Conservation (phyloP, 2,329 filamentous ascomycete genomes). For the Raffaelea albimanens region DNA sequence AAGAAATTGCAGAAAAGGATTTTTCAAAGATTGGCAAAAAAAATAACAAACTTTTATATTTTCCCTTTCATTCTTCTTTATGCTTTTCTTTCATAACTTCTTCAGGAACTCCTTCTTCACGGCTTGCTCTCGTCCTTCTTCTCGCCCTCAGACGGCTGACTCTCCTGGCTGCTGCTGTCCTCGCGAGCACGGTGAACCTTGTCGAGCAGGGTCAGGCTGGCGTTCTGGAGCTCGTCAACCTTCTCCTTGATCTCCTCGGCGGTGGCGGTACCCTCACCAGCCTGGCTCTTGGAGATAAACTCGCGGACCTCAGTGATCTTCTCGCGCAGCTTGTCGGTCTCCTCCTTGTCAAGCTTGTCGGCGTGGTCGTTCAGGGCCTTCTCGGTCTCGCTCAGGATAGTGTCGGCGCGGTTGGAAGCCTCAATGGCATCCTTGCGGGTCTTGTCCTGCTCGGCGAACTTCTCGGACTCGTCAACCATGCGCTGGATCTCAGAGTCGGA, state of each 20-base stretch:
- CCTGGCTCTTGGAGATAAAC: slow-evolving; percentile 88
- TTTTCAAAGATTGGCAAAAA: no score
- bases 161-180: slow-evolving; percentile 40
- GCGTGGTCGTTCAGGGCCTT: slow-evolving; percentile 96
- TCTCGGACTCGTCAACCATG: slow-evolving; percentile 98
- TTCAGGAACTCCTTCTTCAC: slow-evolving; percentile 21
- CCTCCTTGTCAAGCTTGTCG: slow-evolving; percentile 92
- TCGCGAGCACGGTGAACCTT: slow-evolving; percentile 98
- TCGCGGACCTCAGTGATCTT: slow-evolving; percentile 82
- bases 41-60: no score
- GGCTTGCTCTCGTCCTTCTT: slow-evolving; percentile 69
- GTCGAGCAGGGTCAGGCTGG: slow-evolving; percentile 93
- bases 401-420: slow-evolving; percentile 94
- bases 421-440: slow-evolving; percentile 94
- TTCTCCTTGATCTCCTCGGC: slow-evolving; percentile 95
- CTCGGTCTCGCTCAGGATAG: slow-evolving; percentile 93
- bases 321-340: slow-evolving; percentile 87
- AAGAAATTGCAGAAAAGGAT: no score
- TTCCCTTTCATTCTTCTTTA: no score
- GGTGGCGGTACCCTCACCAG: slow-evolving; percentile 77
- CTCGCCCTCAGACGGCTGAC: slow-evolving; percentile 52
- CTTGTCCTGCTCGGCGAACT: slow-evolving; percentile 90
- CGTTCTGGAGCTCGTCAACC: slow-evolving; percentile 94
- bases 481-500: slow-evolving; percentile 89
- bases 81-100: not conserved